These are phyloP conservation scores for Pelargonium citronellum DNA, from an alignment of 441 rosid species.

Conservation along the genomic window DNA sequence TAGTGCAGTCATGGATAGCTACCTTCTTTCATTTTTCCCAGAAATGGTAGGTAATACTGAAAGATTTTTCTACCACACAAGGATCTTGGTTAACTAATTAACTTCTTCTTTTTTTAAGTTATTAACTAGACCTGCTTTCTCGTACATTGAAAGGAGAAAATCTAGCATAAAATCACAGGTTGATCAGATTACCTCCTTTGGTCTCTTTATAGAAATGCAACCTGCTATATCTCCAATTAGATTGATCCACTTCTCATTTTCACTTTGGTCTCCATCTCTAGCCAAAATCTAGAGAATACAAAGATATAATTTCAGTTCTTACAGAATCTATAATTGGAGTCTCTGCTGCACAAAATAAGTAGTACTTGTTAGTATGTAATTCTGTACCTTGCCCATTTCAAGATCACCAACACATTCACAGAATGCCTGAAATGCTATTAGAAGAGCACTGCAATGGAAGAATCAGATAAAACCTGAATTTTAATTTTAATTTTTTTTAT, in stretches of 20 bases:
- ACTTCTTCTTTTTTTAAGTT: background rate
- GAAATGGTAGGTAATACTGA: slow-evolving; percentile 1
- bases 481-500: background rate
- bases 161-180: slow-evolving; percentile 4
- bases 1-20: background rate
- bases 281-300: slow-evolving; percentile 67
- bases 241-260: slow-evolving; percentile 89
- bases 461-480: slow-evolving; percentile 14
- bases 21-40: background rate
- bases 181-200: slow-evolving; percentile 66
- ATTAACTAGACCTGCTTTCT: background rate
- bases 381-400: slow-evolving; percentile 96
- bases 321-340: slow-evolving; percentile 17
- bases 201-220: slow-evolving; percentile 93
- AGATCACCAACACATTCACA: slow-evolving; percentile 99
- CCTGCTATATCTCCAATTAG: slow-evolving; percentile 85
- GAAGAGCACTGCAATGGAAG: slow-evolving; percentile 63
- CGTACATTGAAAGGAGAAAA: slow-evolving; percentile 15
- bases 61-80: slow-evolving; percentile 6
- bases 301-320: slow-evolving; percentile 10
- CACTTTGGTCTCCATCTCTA: slow-evolving; percentile 79
- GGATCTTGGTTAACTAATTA: background rate
- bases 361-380: slow-evolving; percentile 7
- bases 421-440: slow-evolving; percentile 89
- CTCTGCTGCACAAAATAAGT: slow-evolving; percentile 10